Conservation (phyloP, 352 stramenopile species). For the Thalassiosira hispida region DNA sequence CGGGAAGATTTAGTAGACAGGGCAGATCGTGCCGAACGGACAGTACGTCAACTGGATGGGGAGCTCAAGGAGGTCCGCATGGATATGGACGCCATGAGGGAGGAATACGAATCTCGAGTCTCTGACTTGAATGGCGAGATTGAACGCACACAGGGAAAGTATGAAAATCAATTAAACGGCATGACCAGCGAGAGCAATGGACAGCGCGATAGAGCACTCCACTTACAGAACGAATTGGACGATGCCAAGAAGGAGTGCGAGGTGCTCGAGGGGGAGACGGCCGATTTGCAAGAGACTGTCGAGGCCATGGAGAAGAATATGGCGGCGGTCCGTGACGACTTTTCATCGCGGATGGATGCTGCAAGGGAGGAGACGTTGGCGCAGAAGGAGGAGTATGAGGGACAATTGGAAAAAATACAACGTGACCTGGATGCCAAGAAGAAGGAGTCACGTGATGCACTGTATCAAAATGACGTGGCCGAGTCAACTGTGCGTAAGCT, state of each 20-base stretch:
- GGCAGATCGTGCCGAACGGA: constrained; percentile 29
- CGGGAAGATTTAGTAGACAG: constrained; percentile 25
- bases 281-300: constrained; percentile 52
- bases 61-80: constrained; percentile 45
- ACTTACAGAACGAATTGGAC: constrained; percentile 42
- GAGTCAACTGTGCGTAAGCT: constrained; percentile 26
- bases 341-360: constrained; percentile 37
- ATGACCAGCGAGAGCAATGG: constrained; percentile 29
- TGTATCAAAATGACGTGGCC: constrained; percentile 32
- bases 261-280: constrained; percentile 37
- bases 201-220: constrained; percentile 26
- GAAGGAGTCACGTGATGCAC: constrained; percentile 36
- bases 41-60: constrained; percentile 23
- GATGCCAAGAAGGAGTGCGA: constrained; percentile 47
- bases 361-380: constrained; percentile 23
- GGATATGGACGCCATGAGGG: constrained; percentile 47
- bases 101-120: constrained; percentile 52
- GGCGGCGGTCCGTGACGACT: constrained; percentile 42
- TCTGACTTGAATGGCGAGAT: constrained; percentile 39
- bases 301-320: constrained; percentile 66
- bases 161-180: constrained; percentile 37
- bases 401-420: constrained; percentile 41
- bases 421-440: constrained; percentile 39
- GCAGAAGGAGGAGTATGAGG: constrained; percentile 44
- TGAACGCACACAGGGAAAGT: constrained; percentile 29